Evolutionary conservation across 73 alveolate species (phyloP), one percentile per base, ranked within the genome.

Genomic region (Paramecium caudatum): DNA sequence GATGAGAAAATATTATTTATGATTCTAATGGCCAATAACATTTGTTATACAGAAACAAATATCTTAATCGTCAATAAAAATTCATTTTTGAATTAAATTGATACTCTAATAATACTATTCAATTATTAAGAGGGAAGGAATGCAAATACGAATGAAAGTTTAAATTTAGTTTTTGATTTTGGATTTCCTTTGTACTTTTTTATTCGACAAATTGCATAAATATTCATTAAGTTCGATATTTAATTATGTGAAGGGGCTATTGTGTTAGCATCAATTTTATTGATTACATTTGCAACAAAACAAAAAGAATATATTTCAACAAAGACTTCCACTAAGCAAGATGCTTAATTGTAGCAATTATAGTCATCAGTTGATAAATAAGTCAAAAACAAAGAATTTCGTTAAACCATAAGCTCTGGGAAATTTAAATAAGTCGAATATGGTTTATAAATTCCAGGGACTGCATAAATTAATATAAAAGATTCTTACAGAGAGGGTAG

Each of bases 401-500:
- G n/a, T n/a, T n/a, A n/a, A n/a, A n/a, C n/a, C n/a, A n/a, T n/a
- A n/a, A n/a, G n/a, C n/a, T n/a, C n/a, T n/a, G n/a, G n/a, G n/a
- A n/a, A n/a, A n/a, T n/a, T n/a, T n/a, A n/a, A n/a, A n/a, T n/a
- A n/a, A n/a, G n/a, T n/a, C n/a, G n/a, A n/a, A n/a, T n/a, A n/a
- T n/a, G n/a, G n/a, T n/a, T n/a, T n/a, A n/a, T n/a, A n/a, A n/a
- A n/a, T n/a, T n/a, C n/a, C n/a, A n/a, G n/a, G n/a, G n/a, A n/a
- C n/a, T n/a, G n/a, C 30, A 10, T 55, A 55, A 55, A 55, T 55
- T 4, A 55, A 55, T 2, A 23, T 55, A 7, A 55, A 55, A 55
- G 80, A 55, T 55, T 55, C 80, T 1, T 55, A 55, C 6, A 55
- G 80, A 55, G 80, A 55, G 30, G 80, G 30, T 10, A 55, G 80